Evolutionary conservation across 306 rosid genomes (phyloP).

Genomic region (Cercis canadensis): DNA sequence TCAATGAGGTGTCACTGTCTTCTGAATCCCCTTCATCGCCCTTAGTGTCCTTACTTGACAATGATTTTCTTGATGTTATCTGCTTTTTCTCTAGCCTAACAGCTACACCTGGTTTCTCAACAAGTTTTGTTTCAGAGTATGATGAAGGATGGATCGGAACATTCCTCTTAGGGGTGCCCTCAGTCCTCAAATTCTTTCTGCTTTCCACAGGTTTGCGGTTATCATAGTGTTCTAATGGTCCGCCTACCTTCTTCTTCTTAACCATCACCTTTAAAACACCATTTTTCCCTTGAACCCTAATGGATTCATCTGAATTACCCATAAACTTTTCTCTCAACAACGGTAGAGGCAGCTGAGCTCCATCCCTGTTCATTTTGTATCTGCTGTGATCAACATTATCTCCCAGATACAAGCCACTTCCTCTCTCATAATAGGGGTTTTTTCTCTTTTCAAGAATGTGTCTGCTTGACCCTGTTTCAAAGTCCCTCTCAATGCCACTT

Average conservation of each 20-base stretch:
- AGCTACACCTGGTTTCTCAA: slow-evolving; percentile 51
- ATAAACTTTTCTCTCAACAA: slow-evolving; percentile 60
- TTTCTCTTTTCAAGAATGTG: slow-evolving; percentile 58
- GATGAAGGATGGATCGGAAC: slow-evolving; percentile 43
- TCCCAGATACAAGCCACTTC: slow-evolving; percentile 43
- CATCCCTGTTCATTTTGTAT: slow-evolving; percentile 56
- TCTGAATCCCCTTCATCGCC: slow-evolving; percentile 65
- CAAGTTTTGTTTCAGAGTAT: slow-evolving; percentile 49
- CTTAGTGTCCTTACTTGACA: slow-evolving; percentile 61
- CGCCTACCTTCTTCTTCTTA: slow-evolving; percentile 64
- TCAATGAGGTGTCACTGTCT: slow-evolving; percentile 69
- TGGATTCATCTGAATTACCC: slow-evolving; percentile 66
- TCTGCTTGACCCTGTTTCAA: slow-evolving; percentile 63
- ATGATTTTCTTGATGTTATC: slow-evolving; percentile 47
- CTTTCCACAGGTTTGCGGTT: slow-evolving; percentile 56
- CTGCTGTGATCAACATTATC: slow-evolving; percentile 48
- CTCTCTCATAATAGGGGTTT: slow-evolving; percentile 49
- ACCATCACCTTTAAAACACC: slow-evolving; percentile 96
- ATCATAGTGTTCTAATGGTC: slow-evolving; percentile 49
- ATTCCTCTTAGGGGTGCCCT: slow-evolving; percentile 58
- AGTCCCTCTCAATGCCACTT: slow-evolving; percentile 61
- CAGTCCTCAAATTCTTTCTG: slow-evolving; percentile 56
- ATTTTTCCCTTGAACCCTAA: slow-evolving; percentile 94
- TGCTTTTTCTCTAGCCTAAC: slow-evolving; percentile 59
- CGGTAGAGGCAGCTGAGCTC: slow-evolving; percentile 46